Conservation (phyloP, 441 rosid species). For the Raphanus hybrid region DNA sequence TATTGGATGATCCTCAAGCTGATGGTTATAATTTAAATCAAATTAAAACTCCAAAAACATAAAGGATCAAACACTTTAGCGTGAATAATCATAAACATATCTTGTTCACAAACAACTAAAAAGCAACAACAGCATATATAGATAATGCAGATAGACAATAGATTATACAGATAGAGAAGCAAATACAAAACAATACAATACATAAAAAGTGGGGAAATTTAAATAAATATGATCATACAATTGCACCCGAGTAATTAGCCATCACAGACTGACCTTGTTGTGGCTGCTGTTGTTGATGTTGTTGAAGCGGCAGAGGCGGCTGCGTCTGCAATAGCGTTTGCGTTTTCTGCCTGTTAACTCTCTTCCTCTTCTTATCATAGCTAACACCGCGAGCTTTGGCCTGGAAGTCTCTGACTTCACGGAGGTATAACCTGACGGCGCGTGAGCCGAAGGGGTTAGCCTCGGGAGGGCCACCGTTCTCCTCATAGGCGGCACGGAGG, state of each 20-base stretch:
- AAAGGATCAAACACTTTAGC: constrained; percentile 10
- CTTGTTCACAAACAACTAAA: constrained; percentile 28
- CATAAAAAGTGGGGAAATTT: constrained; percentile 13
- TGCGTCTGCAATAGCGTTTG: constrained; percentile 33
- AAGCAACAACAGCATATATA: constrained; percentile 27
- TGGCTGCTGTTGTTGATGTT: constrained; percentile 27
- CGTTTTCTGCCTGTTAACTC: constrained; percentile 36
- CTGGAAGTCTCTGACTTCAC: constrained; percentile 47
- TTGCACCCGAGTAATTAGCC: constrained; percentile 41
- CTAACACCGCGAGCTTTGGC: constrained; percentile 51
- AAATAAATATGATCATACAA: constrained; percentile 29
- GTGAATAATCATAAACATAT: constrained; percentile 5
- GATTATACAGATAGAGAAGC: constrained; percentile 20
- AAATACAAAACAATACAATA: constrained; percentile 30
- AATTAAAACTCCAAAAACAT: neutral
- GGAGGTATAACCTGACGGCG: constrained; percentile 46
- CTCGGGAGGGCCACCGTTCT: constrained; percentile 50
- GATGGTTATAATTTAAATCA: neutral
- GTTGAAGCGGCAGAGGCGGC: constrained; percentile 30
- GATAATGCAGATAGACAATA: constrained; percentile 9
- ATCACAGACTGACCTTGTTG: constrained; percentile 44
- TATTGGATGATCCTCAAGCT: neutral
- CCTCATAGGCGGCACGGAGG: constrained; percentile 48
- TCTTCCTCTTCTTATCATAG: constrained; percentile 50
- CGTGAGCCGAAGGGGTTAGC: constrained; percentile 48